Evolutionary conservation across 768 basidiomycete species (phyloP).

Genomic region (Ephemerocybe angulata): DNA sequence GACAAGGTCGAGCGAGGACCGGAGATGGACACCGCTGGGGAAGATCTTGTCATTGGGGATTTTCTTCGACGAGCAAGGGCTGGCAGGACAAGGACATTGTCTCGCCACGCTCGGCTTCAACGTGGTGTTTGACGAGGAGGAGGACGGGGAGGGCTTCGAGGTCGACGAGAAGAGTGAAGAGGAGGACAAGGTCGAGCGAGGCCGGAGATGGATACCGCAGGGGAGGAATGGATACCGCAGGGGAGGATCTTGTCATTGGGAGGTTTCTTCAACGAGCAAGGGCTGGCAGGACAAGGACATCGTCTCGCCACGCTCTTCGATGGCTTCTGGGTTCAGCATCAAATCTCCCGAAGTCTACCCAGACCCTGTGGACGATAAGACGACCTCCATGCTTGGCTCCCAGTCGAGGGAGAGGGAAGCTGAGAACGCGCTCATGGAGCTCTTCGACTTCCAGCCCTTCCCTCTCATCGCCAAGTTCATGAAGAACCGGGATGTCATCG

Average conservation of each 20-base stretch:
- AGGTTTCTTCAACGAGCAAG: slow-evolving; percentile 42
- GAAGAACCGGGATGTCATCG: slow-evolving; percentile 93
- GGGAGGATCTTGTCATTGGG: no score
- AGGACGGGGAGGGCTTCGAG: slow-evolving; percentile 30
- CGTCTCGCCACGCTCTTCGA: slow-evolving; percentile 91
- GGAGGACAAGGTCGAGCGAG: no score
- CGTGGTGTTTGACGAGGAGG: no score
- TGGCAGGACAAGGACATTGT: slow-evolving; percentile 76
- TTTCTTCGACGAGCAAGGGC: slow-evolving; percentile 46
- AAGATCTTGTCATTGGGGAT: slow-evolving; percentile 78
- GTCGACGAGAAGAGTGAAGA: no score
- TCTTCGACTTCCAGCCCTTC: slow-evolving; percentile 92
- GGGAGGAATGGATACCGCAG: no score
- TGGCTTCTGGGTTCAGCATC: slow-evolving; percentile 97
- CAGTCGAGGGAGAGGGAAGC: slow-evolving; percentile 15
- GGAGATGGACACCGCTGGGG: slow-evolving; percentile 44
- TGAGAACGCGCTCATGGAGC: slow-evolving; percentile 67
- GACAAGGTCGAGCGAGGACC: slow-evolving; percentile 37
- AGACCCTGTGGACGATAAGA: slow-evolving; percentile 90
- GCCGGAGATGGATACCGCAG: no score
- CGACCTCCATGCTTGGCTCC: slow-evolving; percentile 42
- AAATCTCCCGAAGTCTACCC: slow-evolving; percentile 90
- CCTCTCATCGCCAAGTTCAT: slow-evolving; percentile 86
- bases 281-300: slow-evolving; percentile 68
- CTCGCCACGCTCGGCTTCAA: slow-evolving; percentile 80